Evolutionary conservation across 1,284 basidiomycete species (phyloP), one percentile per base, ranked within the genome.

Genomic region (Ustilago bromivora): DNA sequence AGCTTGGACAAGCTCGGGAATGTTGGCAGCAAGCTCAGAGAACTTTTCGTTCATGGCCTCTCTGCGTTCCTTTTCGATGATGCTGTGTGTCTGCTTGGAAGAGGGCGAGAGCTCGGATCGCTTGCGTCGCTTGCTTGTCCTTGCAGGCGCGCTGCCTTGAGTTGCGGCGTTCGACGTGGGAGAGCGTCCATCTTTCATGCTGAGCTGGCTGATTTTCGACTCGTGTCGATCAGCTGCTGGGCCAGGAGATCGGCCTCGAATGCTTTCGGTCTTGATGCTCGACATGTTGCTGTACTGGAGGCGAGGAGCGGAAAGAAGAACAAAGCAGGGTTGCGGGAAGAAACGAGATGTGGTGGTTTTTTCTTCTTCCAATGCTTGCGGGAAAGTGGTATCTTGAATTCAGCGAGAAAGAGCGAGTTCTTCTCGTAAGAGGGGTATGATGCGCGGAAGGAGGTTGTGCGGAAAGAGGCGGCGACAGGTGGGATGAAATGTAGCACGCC

Each of bases 41-140:
- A 78, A 78, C 34, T 72, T 73, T 28, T 78, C 75, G 57, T 78
- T 78, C 75, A 78, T 78, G 6, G 75, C 75, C 56, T 78, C 75
- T 32, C 75, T 46, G 13, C 75, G 63, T 40, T 78, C 75, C 66
- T 71, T 78, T 34, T 78, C 75, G 61, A 78, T 73, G 61, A 72
- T 73, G 71, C 71, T 73, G 55, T 78, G 75, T 9, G 70, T 78
- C 4, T 64, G 64, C 47, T 78, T 78, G 55, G 75, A 78, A 2
- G 71, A 71, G 11, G 75, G 75, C 0, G 75, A 78, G 5, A 78
- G 75, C 47, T 78, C 75, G 36, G 66, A 70, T 1, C 75, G 60
- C 40, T 72, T 78, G 49, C 66, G 66, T 5, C 75, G 34, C 59
- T 78, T 78, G 63, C 74, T 76, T 12, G 64, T 66, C 11, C 65